These are phyloP conservation scores for Tolypocladium tropicale DNA, from an alignment of 2,329 filamentous ascomycete genomes.

Conservation along the genomic window DNA sequence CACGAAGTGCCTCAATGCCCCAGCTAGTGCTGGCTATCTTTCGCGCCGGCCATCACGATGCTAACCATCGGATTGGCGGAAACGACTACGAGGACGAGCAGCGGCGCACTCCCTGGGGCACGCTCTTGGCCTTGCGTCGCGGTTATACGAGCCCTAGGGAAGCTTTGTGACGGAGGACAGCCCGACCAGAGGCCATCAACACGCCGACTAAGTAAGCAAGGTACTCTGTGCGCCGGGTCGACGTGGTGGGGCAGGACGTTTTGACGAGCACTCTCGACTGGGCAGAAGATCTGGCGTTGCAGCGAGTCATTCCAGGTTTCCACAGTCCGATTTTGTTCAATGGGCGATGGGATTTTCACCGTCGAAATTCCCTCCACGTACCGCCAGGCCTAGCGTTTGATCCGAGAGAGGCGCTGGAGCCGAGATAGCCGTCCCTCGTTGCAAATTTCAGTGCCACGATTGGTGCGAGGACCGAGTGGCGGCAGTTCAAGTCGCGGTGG, in stretches of 20 bases:
- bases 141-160: slow-evolving; percentile 1
- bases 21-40: slow-evolving; percentile 1
- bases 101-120: slow-evolving; percentile 1
- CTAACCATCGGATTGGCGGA: background rate
- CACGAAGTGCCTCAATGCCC: slow-evolving; percentile 3
- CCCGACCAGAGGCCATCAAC: slow-evolving; percentile 1
- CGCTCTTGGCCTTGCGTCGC: background rate
- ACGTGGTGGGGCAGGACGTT: too few relatives aligned
- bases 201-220: too few relatives aligned
- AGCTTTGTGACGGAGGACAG: slow-evolving; percentile 2
- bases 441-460: background rate
- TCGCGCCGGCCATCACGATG: background rate
- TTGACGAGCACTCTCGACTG: too few relatives aligned
- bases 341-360: too few relatives aligned
- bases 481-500: background rate
- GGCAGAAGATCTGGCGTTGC: too few relatives aligned
- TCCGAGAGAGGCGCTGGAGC: background rate
- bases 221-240: too few relatives aligned
- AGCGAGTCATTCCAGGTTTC: too few relatives aligned
- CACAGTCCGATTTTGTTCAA: background rate
- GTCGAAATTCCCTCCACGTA: too few relatives aligned
- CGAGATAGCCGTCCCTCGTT: background rate
- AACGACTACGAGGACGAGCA: background rate
- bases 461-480: background rate
- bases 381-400: too few relatives aligned